Evolutionary conservation across 1,139 yeast species (phyloP), one percentile per base, ranked within the genome.

Genomic region (Pichia cactophila): DNA sequence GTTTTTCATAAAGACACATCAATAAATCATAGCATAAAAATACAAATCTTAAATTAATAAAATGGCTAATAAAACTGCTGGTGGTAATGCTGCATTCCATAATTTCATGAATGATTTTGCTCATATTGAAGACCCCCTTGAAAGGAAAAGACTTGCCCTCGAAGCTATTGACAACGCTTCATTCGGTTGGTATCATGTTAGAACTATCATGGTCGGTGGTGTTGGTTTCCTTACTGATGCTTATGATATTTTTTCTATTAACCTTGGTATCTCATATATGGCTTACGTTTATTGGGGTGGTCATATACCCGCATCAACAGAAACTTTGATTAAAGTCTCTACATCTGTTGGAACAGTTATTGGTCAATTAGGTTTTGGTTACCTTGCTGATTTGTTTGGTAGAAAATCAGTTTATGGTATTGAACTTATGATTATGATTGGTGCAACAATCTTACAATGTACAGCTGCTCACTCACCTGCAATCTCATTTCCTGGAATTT

Each of bases 171-270:
- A 87, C 67, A 81, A 83, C 61, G 88, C 90, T 44, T 72, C 79
- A 1, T 88, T 87, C 61, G 90, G 95, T 50, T 85, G 94, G 95
- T 84, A 88, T 64, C 96, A 87, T 65, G 69, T 87, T 50, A 82
- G 89, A 68, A 87, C 92, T 73, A 86, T 88, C 63, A 63, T 81
- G 69, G 89, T 88, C 67, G 96, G 95, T 40, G 96, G 96, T 74
- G 95, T 87, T 56, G 96, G 96, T 65, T 88, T 88, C 78, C 70
- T 88, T 72, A 87, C 95, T 35, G 96, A 88, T 71, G 83, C 96
- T 50, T 88, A 87, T 69, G 96, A 88, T 73, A 86, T 88, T 60
- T 87, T 88, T 61, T 92, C 96, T 58, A 86, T 88, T 61, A 86
- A 85, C 69, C 73, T 88, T 69, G 92, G 87, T 67, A 69, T 85